Percentiles rank a stretch among this genome's conserved stretches.
These are phyloP conservation scores for Cucurbita moschata DNA, from an alignment of 306 rosid species.

Conservation along the genomic window DNA sequence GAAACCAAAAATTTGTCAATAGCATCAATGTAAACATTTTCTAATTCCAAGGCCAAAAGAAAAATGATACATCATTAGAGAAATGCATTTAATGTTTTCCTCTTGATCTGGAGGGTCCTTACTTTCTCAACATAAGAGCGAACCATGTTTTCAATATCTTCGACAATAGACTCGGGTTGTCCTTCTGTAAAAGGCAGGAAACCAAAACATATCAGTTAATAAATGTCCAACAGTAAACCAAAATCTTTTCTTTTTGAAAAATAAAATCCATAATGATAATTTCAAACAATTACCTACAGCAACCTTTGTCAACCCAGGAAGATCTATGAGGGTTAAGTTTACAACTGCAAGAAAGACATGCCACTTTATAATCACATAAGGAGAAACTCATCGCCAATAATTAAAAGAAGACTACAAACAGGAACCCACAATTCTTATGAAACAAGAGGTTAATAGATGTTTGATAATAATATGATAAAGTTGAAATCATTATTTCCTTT, in stretches of 20 bases:
- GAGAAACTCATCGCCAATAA: neutral
- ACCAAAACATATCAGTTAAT: neutral
- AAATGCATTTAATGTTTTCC: neutral
- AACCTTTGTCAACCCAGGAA: conserved; percentile 98
- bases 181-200: conserved; percentile 58
- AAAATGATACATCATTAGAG: neutral
- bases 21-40: neutral
- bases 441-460: neutral
- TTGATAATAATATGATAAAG: neutral
- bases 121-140: conserved; percentile 95
- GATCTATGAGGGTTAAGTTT: conserved; percentile 88
- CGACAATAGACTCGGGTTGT: conserved; percentile 73
- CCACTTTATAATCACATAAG: neutral
- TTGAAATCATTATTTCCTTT: neutral
- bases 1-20: neutral
- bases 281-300: conserved; percentile 67
- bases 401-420: neutral
- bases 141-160: conserved; percentile 98
- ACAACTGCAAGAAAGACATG: conserved; percentile 61
- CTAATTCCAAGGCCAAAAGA: neutral
- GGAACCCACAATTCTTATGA: neutral
- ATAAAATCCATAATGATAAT: neutral
- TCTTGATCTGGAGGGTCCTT: conserved; percentile 9
- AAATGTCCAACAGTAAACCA: neutral
- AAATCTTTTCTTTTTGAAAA: neutral